Evolutionary conservation across 208 protist genomes (phyloP), one percentile per base, ranked within the genome.

Genomic region (Wallacemonas collosoma): DNA sequence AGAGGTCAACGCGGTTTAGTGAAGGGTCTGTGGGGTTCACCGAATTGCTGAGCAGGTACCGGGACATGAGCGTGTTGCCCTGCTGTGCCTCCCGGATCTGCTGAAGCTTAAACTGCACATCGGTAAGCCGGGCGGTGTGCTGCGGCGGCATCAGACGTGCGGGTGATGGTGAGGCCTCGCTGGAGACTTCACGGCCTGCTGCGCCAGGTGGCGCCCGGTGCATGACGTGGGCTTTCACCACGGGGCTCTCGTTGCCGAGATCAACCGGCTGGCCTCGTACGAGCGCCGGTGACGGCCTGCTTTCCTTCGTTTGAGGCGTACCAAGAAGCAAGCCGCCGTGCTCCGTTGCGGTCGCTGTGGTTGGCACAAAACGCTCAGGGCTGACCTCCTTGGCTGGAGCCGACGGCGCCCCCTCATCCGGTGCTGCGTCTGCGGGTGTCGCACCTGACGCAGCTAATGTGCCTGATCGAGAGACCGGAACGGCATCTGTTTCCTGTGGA

Each of bases 91-190:
- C 66, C n/a, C 70, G 75, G 54, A 92, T 75, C 39, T 72, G 55
- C 45, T 68, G 70, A 40, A 95, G 81, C 39, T 79, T 79, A n/a
- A 76, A 63, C 60, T 93, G 82, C 17, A 91, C 71, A 48, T 91
- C 83, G 0, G 75, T 82, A 9, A 90, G 86, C 11, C 64, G 55
- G 1, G 71, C 62, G 65, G 79, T 65, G 51, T 67, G 62, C 63
- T 58, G 35, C 43, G 11, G 36, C 6, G 40, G 38, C 69, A 71
- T 53, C 9, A 62, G 7, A 1, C 64, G 54, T 2, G n/a, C 69
- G 14, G 64, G 56, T 44, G 41, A 68, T 39, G 60, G 60, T 4
- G 60, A 65, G 14, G 60, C 14, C 43, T 65, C 60, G 51, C 60
- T 39, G 39, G 55, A 50, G 66, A 53, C 41, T 45, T 68, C 43